Base-by-base conservation (phyloP, 2,329 filamentous ascomycete genomes). In the Ceratocystis smalleyi region DNA sequence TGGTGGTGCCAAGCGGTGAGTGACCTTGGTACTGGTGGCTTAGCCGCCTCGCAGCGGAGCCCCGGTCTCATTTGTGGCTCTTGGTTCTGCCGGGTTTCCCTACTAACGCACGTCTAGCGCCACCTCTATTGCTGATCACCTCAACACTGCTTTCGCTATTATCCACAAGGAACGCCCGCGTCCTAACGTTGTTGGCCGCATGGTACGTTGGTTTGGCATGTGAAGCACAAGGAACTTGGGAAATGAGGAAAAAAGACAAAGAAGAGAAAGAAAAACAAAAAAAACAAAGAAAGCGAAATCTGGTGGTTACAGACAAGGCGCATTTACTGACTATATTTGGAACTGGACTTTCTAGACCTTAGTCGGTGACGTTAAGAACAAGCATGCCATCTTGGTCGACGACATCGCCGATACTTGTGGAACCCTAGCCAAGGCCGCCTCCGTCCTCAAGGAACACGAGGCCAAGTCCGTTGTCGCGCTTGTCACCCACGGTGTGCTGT, bases 381-480 rank as follows among this genome's bases (percentile, higher is more conserved):
- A 94, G 77, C 86, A 92, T 35, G 92, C 92, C 67, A 96, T 99
- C 72, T 85, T 99, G 60, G 92, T 99, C 10, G 92, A 97, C 73
- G 92, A 97, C 73, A 96, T 97, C 90, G 91, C 91, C 40, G 92
- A 97, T 73, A 96, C 92, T 3, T 96, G 91, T 74, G 91, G 64
- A 24, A 68, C 67, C 51, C 78, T 82, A 40, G 78, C 78, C 74
- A 97, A 97, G 77, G 94, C 91, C 2, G 94, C 92, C 17, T 86
- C 89, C 65, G 92, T 91, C 0, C 83, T 97, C 62, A 89, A 92
- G 74, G 82, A 89, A 70, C 87, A 96, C 71, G 89, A 90, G 40
- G 92, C 94, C 1, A 84, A 84, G 69, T 85, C 95, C 72, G 91
- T 95, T 45, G 89, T 95, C 68, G 94, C 94, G 27, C 95, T 97